Conservation (phyloP, 495 filamentous ascomycete genomes). For the Chaetomidium leptoderma region DNA sequence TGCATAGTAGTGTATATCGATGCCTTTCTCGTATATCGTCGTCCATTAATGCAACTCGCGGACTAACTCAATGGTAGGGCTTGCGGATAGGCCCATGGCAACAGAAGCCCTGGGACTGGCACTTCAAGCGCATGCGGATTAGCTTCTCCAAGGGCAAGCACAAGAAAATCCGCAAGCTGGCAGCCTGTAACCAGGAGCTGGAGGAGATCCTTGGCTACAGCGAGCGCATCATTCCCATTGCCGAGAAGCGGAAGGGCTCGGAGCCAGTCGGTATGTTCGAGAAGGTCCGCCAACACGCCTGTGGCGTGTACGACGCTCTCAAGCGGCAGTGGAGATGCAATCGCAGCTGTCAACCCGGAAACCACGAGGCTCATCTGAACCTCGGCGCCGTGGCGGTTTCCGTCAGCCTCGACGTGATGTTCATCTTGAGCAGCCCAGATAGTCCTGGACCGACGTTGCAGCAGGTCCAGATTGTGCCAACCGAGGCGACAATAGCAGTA, state of each 20-base stretch:
- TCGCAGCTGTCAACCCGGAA: background rate
- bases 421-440: background rate
- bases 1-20: too few relatives aligned
- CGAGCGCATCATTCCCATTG: background rate
- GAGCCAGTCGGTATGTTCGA: background rate
- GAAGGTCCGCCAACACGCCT: conserved; percentile 1
- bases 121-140: background rate
- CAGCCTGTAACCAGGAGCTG: background rate
- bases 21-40: too few relatives aligned
- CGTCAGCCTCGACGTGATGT: background rate
- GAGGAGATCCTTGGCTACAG: conserved; percentile 6
- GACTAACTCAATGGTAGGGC: too few relatives aligned
- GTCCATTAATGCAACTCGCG: too few relatives aligned
- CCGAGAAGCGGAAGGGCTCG: background rate
- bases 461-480: background rate
- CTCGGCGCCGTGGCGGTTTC: background rate
- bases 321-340: background rate
- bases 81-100: too few relatives aligned
- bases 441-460: background rate
- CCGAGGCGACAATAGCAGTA: background rate
- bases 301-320: background rate
- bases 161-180: background rate
- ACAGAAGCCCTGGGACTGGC: background rate
- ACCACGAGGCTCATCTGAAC: background rate
- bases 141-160: conserved; percentile 6